Evolutionary conservation across 2,329 filamentous ascomycete genomes (phyloP).

Genomic region (Curvularia sp.): DNA sequence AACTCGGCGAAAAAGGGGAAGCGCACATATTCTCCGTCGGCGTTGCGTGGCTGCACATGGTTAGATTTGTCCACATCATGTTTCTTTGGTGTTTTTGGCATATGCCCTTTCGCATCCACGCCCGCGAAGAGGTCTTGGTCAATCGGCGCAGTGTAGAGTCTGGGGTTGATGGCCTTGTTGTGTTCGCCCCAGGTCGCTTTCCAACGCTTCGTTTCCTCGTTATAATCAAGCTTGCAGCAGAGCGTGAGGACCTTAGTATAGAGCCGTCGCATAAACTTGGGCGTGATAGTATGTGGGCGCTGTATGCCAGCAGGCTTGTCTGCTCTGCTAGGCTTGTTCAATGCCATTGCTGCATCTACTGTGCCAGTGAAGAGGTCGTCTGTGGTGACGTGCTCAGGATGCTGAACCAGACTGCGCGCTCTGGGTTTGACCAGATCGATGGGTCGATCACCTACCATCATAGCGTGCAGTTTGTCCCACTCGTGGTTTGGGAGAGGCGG

Average conservation of each 20-base stretch:
- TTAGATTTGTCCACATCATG: constrained; percentile 3
- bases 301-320: constrained; percentile 32
- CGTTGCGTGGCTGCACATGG: constrained; percentile 23
- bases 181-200: constrained; percentile 35
- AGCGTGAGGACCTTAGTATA: constrained; percentile 54
- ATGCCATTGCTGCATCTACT: constrained; percentile 29
- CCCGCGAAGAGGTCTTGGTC: constrained; percentile 40
- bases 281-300: constrained; percentile 50
- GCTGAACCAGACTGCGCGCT: constrained; percentile 11
- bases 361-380: constrained; percentile 13
- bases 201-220: constrained; percentile 41
- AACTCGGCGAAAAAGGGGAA: constrained; percentile 38
- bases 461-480: constrained; percentile 53
- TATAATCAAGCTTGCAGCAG: constrained; percentile 54
- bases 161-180: constrained; percentile 18
- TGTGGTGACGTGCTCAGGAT: background rate
- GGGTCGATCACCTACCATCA: constrained; percentile 47
- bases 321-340: constrained; percentile 40
- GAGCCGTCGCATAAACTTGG: constrained; percentile 56
- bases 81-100: constrained; percentile 13
- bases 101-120: constrained; percentile 33
- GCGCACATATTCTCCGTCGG: constrained; percentile 24
- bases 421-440: constrained; percentile 37
- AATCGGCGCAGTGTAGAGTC: constrained; percentile 26
- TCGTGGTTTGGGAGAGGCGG: constrained; percentile 56